phyloP scores from a whole-genome alignment of 805 yeast species.

The Torulaspora franciscae region DNA sequence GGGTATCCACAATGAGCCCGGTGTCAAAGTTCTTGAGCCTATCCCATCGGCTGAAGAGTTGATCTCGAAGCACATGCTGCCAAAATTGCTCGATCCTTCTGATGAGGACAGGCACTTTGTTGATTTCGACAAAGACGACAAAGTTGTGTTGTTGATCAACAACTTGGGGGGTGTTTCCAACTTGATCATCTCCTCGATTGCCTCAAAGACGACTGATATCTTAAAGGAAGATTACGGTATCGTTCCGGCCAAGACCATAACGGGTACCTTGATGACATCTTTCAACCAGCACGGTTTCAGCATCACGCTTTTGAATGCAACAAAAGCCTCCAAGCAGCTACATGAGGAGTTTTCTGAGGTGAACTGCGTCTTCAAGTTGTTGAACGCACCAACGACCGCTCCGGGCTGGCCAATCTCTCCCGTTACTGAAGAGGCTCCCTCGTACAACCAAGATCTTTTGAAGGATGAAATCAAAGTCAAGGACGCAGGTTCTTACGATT shows the following conservation, averaged over 20 bases:
- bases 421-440: conserved; percentile 31
- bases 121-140: conserved; percentile 57
- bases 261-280: conserved; percentile 83
- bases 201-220: conserved; percentile 51
- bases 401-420: conserved; percentile 63
- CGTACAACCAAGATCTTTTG: conserved; percentile 29
- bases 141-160: conserved; percentile 67
- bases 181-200: conserved; percentile 70
- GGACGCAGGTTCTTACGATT: conserved; percentile 38
- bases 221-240: conserved; percentile 51
- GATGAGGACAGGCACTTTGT: conserved; percentile 83
- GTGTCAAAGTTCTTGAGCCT: conserved; percentile 49
- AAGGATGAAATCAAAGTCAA: conserved; percentile 33
- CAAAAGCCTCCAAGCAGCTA: conserved; percentile 42
- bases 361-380: conserved; percentile 43
- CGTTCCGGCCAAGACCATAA: conserved; percentile 60
- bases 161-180: conserved; percentile 88
- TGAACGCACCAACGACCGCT: conserved; percentile 72
- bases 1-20: conserved; percentile 96
- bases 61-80: conserved; percentile 50
- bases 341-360: conserved; percentile 35
- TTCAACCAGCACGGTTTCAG: conserved; percentile 91
- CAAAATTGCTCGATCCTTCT: conserved; percentile 52
- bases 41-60: conserved; percentile 68
- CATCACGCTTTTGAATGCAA: conserved; percentile 69